Percentiles rank a stretch among this genome's conserved stretches.
Conservation (phyloP, 2,329 filamentous ascomycete species). For the Furcasterigmium furcatum region DNA sequence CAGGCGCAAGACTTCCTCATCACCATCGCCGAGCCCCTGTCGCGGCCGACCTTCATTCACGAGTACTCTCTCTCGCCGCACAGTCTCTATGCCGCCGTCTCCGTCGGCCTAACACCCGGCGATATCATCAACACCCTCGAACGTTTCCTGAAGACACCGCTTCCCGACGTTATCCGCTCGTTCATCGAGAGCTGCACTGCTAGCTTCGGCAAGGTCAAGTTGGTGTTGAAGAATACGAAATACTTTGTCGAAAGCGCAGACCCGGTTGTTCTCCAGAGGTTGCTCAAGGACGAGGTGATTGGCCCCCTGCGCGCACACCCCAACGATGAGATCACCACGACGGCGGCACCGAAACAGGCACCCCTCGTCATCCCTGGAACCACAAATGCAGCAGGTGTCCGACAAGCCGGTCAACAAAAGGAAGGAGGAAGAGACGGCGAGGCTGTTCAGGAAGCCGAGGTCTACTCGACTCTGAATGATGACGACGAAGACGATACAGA, state of each 20-base stretch:
- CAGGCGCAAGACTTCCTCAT: slow-evolving; percentile 93
- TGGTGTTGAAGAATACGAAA: slow-evolving; percentile 90
- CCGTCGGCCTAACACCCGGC: slow-evolving; percentile 82
- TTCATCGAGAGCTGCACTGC: slow-evolving; percentile 81
- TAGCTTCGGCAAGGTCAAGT: slow-evolving; percentile 92
- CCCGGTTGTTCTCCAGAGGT: slow-evolving; percentile 76
- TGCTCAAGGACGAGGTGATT: slow-evolving; percentile 83
- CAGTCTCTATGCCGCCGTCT: slow-evolving; percentile 92
- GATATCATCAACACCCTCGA: slow-evolving; percentile 91
- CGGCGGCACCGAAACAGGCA: slow-evolving; percentile 80
- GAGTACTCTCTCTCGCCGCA: slow-evolving; percentile 91
- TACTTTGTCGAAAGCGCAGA: slow-evolving; percentile 94
- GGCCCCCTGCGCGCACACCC: slow-evolving; percentile 74
- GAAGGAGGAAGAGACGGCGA: slow-evolving; percentile 43
- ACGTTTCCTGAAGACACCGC: slow-evolving; percentile 80
- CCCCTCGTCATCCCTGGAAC: slow-evolving; percentile 92
- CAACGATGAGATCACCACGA: slow-evolving; percentile 69
- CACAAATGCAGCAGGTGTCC: slow-evolving; percentile 84
- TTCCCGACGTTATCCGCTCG: slow-evolving; percentile 75
- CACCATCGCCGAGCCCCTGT: slow-evolving; percentile 90
- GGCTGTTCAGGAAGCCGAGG: slow-evolving; percentile 58
- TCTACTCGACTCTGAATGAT: slow-evolving; percentile 73
- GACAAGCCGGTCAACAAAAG: slow-evolving; percentile 59
- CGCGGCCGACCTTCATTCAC: slow-evolving; percentile 85
- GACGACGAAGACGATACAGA: slow-evolving; percentile 86